phyloP scores from a whole-genome alignment of 768 basidiomycete species.

The Cystoderma amianthinum region DNA sequence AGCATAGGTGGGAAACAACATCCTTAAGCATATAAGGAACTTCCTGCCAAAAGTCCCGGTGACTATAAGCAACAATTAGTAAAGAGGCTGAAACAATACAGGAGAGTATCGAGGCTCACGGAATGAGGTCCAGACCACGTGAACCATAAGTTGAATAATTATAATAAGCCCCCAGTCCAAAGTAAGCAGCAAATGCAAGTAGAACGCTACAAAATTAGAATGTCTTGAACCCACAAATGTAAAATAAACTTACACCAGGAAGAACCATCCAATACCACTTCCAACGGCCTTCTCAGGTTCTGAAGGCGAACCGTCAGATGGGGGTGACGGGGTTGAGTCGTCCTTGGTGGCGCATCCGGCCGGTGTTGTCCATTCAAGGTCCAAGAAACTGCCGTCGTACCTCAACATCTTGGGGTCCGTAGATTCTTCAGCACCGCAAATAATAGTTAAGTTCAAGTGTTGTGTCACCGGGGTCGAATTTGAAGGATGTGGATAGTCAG shows the following conservation, averaged over 20 bases:
- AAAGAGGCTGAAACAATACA: slow-evolving; percentile 2
- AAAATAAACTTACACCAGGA: slow-evolving; percentile 57
- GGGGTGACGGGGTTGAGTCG: slow-evolving; percentile 11
- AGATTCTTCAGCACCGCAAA: slow-evolving; percentile 39
- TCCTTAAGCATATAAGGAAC: slow-evolving; percentile 82
- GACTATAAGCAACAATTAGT: slow-evolving; percentile 33
- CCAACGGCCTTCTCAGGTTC: slow-evolving; percentile 39
- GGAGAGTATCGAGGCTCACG: slow-evolving; percentile 40
- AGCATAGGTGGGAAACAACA: slow-evolving; percentile 71
- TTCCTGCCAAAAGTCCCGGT: slow-evolving; percentile 88
- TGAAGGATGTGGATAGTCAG: slow-evolving; percentile 48
- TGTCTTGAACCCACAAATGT: not conserved
- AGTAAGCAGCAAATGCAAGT: slow-evolving; percentile 63
- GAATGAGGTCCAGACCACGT: slow-evolving; percentile 74
- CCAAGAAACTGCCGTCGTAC: slow-evolving; percentile 50
- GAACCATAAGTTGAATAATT: slow-evolving; percentile 88
- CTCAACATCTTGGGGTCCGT: slow-evolving; percentile 46
- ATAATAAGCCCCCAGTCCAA: slow-evolving; percentile 76
- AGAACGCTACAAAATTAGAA: slow-evolving; percentile 36
- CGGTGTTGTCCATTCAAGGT: slow-evolving; percentile 56
- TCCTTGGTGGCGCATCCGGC: slow-evolving; percentile 46
- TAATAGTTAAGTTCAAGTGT: slow-evolving; percentile 51
- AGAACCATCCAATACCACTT: slow-evolving; percentile 85
- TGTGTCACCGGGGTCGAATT: slow-evolving; percentile 42
- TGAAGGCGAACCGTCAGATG: slow-evolving; percentile 17